Conservation (phyloP, 2,329 filamentous ascomycete species). For the Mycosphaerella sp. region DNA sequence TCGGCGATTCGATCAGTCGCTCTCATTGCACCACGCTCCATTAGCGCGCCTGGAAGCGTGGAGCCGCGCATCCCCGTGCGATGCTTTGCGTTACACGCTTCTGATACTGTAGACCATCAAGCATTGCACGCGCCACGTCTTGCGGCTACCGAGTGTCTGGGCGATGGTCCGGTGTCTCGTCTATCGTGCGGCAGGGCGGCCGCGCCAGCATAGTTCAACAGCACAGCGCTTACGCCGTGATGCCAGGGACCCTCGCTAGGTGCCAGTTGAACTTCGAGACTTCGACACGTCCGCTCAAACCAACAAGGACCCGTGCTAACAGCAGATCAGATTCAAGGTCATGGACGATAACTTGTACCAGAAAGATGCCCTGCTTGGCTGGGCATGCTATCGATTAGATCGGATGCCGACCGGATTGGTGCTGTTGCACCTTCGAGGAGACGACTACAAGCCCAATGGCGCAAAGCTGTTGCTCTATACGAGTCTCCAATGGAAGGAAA, state of each 20-base stretch:
- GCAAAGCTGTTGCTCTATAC: conserved; percentile 61
- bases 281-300: neutral
- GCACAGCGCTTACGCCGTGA: neutral
- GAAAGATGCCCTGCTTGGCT: conserved; percentile 69
- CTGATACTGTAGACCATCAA: neutral
- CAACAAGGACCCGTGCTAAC: conserved; percentile 3
- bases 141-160: neutral
- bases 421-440: conserved; percentile 69
- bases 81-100: neutral
- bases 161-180: neutral
- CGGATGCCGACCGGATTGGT: conserved; percentile 68
- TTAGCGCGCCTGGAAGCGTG: neutral
- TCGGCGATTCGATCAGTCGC: no score
- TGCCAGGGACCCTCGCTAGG: neutral
- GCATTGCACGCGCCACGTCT: neutral
- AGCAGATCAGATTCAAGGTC: conserved; percentile 62
- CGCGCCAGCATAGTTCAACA: no score
- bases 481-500: neutral
- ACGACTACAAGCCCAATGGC: conserved; percentile 57
- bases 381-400: conserved; percentile 76
- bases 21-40: no score
- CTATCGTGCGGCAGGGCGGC: neutral
- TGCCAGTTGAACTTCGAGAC: neutral
- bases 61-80: neutral
- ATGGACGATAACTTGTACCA: conserved; percentile 73